These are phyloP conservation scores for Croton setiger DNA, from an alignment of 441 rosid species.

Conservation along the genomic window DNA sequence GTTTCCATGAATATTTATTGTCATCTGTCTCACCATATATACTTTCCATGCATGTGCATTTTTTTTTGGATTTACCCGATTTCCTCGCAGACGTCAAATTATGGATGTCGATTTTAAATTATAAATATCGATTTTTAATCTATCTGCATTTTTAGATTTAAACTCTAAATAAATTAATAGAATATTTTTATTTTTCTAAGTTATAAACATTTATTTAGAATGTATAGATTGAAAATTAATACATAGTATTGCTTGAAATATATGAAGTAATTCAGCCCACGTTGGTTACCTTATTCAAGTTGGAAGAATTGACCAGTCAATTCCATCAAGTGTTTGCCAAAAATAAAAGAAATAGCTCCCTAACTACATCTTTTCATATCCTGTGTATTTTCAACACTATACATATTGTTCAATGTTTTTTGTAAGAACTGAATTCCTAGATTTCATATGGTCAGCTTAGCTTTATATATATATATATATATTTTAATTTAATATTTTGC, in stretches of 20 bases:
- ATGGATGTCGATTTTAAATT: too few species aligned
- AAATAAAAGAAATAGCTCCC: background rate
- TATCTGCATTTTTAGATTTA: too few species aligned
- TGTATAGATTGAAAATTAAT: too few species aligned
- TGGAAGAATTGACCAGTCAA: background rate
- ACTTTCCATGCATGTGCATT: background rate
- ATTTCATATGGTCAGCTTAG: background rate
- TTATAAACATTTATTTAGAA: too few species aligned
- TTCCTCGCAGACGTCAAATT: too few species aligned
- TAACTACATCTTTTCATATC: constrained; percentile 9
- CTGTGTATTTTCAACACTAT: constrained; percentile 7
- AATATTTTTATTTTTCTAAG: too few species aligned
- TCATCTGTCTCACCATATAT: background rate
- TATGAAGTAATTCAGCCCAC: background rate
- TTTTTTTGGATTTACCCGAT: background rate
- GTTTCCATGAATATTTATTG: background rate
- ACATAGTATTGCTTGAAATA: background rate
- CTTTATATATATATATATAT: too few species aligned
- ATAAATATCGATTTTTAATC: too few species aligned
- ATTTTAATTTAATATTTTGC: too few species aligned
- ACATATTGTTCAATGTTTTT: background rate
- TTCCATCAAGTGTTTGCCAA: background rate
- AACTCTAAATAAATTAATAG: too few species aligned
- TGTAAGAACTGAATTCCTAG: background rate
- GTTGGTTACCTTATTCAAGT: background rate